Percentiles rank a stretch among this genome's conserved stretches.
These are phyloP conservation scores for Exobasidium cylindrosporum DNA, from an alignment of 1,284 basidiomycete genomes.

Conservation along the genomic window DNA sequence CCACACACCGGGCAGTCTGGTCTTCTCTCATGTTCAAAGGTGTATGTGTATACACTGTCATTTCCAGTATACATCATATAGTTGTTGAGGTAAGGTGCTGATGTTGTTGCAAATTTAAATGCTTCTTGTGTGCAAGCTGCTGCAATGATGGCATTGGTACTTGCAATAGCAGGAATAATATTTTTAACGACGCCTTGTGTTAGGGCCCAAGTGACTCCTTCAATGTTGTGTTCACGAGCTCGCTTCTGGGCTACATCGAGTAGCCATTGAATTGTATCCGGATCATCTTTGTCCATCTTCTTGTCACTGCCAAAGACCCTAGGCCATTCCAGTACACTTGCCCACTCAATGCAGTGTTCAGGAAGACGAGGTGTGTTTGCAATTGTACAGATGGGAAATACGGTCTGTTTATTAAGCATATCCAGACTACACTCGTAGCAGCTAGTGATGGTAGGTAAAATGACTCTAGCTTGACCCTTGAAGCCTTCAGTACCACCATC, in stretches of 20 bases:
- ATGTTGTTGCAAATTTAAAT: constrained; percentile 94
- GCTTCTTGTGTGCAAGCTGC: constrained; percentile 98
- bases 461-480: constrained; percentile 96
- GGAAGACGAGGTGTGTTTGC: constrained; percentile 97
- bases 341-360: constrained; percentile 99
- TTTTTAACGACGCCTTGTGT: constrained; percentile 99
- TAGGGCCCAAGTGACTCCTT: constrained; percentile 94
- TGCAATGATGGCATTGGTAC: constrained; percentile 58
- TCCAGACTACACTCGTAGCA: constrained; percentile 99
- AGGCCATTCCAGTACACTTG: constrained; percentile 98
- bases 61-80: constrained; percentile 90
- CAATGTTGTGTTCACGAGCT: constrained; percentile 89
- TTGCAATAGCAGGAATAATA: constrained; percentile 79
- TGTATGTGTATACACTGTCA: constrained; percentile 94
- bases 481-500: constrained; percentile 99
- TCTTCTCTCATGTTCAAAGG: constrained; percentile 90
- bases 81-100: constrained; percentile 90
- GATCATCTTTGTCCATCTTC: constrained; percentile 67
- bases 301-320: constrained; percentile 71
- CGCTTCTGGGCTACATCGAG: constrained; percentile 70
- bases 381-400: constrained; percentile 97
- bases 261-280: constrained; percentile 94
- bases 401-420: constrained; percentile 95
- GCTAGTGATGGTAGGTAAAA: constrained; percentile 88
- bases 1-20: constrained; percentile 96